Percentiles rank a stretch among this genome's conserved stretches.
Evolutionary conservation across 108 stramenopile species (phyloP).

Genomic region (Nitzschia sp.): DNA sequence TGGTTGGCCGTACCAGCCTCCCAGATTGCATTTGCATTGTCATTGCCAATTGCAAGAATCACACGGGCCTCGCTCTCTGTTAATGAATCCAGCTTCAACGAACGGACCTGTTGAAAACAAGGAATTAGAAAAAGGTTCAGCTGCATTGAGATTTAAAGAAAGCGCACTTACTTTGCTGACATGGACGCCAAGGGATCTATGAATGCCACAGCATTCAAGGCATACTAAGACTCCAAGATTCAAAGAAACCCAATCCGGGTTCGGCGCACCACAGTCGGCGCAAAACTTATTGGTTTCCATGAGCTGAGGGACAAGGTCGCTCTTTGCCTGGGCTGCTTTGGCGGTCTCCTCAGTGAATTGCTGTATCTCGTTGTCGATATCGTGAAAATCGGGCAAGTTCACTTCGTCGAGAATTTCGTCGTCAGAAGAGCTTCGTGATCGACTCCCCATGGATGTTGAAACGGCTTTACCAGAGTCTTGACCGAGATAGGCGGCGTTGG

Average conservation of each 20-base stretch:
- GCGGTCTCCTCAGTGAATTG: conserved; percentile 9
- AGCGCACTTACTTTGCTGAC: conserved; percentile 87
- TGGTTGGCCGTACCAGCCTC: conserved; percentile 76
- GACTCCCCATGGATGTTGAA: neutral
- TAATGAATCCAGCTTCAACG: conserved; percentile 71
- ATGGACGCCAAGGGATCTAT: conserved; percentile 96
- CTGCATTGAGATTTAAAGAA: neutral
- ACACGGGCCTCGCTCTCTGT: conserved; percentile 62
- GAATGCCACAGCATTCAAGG: conserved; percentile 97
- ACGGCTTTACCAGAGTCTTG: neutral
- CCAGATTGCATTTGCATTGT: conserved; percentile 77
- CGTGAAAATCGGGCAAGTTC: conserved; percentile 44
- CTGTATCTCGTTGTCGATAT: conserved; percentile 38
- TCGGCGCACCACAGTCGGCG: conserved; percentile 76
- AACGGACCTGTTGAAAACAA: conserved; percentile 49
- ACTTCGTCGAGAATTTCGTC: conserved; percentile 32
- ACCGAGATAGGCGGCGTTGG: conserved; percentile 30
- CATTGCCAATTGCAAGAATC: conserved; percentile 69
- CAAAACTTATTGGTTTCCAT: conserved; percentile 69
- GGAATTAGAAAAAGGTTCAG: neutral
- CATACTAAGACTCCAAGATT: conserved; percentile 92
- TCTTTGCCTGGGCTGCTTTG: conserved; percentile 24
- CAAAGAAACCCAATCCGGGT: conserved; percentile 87
- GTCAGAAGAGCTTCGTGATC: conserved; percentile 9
- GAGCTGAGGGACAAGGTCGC: conserved; percentile 51